Base-by-base conservation (phyloP, 208 protist species). In the Herpetomonas tarakana region DNA sequence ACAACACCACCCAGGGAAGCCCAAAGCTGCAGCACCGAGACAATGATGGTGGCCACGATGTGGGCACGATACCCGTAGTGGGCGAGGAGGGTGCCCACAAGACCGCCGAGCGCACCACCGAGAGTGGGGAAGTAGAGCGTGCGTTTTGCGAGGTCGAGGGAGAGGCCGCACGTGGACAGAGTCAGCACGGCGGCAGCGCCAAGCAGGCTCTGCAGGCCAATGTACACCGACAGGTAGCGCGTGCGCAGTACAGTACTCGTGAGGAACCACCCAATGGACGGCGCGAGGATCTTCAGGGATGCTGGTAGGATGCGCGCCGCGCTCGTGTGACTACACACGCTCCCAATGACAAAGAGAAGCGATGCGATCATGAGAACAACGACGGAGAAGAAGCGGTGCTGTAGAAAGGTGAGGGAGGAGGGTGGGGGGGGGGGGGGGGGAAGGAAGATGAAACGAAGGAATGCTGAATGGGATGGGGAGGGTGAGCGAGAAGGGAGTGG, bases 11-110 rank as follows among this genome's bases (percentile, higher is more conserved):
- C 61, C 0, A 86, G 0, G 18, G 75, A 19, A 14, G 71, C 67
- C 81, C 80, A 85, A 2, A 77, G 28, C 64, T 91, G 83, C n/a
- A 70, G 3, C 25, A 76, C 56, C 9, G 18, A 28, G 30, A 47
- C n/a, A 24, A 58, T 60, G 2, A 41, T 22, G 50, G 46, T 52
- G 21, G 9, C 9, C n/a, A 19, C 46, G 12, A 11, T 11, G 11
- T 3, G 67, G n/a, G n/a, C n/a, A n/a, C n/a, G n/a, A n/a, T n/a
- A n/a, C n/a, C n/a, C n/a, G n/a, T n/a, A n/a, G n/a, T 55, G 26
- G 35, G 35, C 35, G 6, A 41, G 9, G n/a, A 6, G 25, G 28
- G 27, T 27, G 35, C 52, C 52, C 7, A 44, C 6, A 61, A 26
- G 6, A 62, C 24, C 59, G 1, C 24, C 50, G 0, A 52, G 27